phyloP scores from a whole-genome alignment of 2,329 filamentous ascomycete genomes.

The Colletotrichum godetiae region DNA sequence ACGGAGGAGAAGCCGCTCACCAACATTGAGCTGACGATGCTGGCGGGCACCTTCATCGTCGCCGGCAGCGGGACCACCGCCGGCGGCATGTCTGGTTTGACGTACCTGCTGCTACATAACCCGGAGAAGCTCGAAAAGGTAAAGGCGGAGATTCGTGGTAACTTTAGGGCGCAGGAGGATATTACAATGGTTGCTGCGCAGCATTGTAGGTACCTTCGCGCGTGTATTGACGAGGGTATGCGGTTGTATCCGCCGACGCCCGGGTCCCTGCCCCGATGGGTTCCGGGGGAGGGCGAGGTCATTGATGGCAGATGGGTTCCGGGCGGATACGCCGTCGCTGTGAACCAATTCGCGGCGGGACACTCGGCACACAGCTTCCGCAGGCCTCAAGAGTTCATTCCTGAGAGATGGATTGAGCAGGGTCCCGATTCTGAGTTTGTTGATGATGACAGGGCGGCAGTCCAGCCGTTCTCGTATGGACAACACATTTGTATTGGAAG shows the following conservation, averaged over 20 bases:
- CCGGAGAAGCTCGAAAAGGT: neutral
- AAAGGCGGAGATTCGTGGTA: neutral
- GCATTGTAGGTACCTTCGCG: neutral
- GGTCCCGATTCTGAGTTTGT: neutral
- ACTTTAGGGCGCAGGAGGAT: neutral
- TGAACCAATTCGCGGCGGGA: conserved; percentile 1
- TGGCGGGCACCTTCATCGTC: conserved; percentile 11
- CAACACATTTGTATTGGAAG: conserved; percentile 61
- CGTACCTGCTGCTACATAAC: neutral
- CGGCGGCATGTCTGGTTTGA: conserved; percentile 5
- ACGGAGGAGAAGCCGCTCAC: neutral
- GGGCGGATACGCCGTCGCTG: neutral
- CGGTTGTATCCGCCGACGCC: conserved; percentile 5
- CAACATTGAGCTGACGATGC: conserved; percentile 1
- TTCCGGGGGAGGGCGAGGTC: neutral
- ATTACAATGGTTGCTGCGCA: neutral
- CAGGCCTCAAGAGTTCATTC: neutral
- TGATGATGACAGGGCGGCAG: neutral
- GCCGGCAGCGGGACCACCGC: conserved; percentile 5
- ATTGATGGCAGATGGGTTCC: conserved; percentile 5
- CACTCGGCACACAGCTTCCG: conserved; percentile 6
- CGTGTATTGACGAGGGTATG: conserved; percentile 7
- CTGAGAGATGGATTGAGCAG: conserved; percentile 13
- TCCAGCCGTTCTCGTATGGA: conserved; percentile 60
- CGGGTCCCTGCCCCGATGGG: neutral